Evolutionary conservation across 176 grass and related monocot species (phyloP), one percentile per base, ranked within the genome.

Genomic region (Juncus effusus): DNA sequence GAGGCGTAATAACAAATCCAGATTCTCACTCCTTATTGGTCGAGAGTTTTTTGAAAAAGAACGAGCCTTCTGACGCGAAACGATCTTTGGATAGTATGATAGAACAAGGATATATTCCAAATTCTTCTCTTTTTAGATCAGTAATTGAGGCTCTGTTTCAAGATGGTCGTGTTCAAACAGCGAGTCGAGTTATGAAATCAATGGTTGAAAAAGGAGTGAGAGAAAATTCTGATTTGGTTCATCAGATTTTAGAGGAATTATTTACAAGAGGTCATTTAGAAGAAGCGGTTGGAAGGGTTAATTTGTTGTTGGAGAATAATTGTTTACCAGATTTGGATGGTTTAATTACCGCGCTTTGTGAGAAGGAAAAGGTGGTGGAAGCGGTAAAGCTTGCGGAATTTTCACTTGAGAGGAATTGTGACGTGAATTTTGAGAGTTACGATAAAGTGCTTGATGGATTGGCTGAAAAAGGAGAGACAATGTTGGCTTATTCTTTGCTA

Each of bases 151-250:
- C 75, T 0, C 76, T 97, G 50, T 80, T 92, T 59, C 74, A 71
- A 10, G 80, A 75, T 86, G 78, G 83, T 0, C 75, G 88, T 0
- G 45, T 86, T 50, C 94, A 97, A 77, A 93, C 88, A 10, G 88
- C 94, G 40, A 99, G 94, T 66, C 73, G 88, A 62, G 88, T 99
- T 60, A 84, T 93, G 94, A 93, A 93, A 81, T 89, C 78, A 47
- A 99, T 99, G 94, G 83, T 99, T 0, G 83, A 99, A 64, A 99
- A 93, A 75, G 85, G 85, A 39, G 72, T 99, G 50, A 82, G 87
- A 58, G 85, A 93, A 71, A 99, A 99, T 77, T 89, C 84, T 80
- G 85, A 87, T 16, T 15, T 89, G 57, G 82, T 67, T 3, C 75
- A 93, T 52, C 87, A 87, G 65, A 80, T 99, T 42, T 73, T 99